Percentiles rank a stretch among this genome's conserved stretches.
phyloP scores from a whole-genome alignment of 2,329 filamentous ascomycete genomes.

The Fusarium secorum region DNA sequence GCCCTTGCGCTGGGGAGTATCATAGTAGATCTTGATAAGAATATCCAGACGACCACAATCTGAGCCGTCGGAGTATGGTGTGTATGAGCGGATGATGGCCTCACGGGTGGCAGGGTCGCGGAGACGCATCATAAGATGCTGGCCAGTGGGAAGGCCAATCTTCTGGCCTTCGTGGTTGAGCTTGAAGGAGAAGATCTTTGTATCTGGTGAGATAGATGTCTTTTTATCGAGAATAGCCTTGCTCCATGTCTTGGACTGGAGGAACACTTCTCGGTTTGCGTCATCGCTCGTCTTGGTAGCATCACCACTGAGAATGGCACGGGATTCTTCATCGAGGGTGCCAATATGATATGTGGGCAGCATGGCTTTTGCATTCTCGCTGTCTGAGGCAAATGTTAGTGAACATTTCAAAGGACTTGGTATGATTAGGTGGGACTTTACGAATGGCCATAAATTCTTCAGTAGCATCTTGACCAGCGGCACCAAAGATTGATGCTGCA shows the following conservation, averaged over 20 bases:
- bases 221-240: conserved; percentile 75
- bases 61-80: conserved; percentile 73
- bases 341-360: conserved; percentile 88
- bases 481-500: conserved; percentile 81
- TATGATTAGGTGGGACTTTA: conserved; percentile 57
- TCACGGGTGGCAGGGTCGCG: conserved; percentile 75
- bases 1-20: conserved; percentile 63
- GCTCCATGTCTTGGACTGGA: conserved; percentile 77
- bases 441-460: conserved; percentile 94
- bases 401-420: neutral
- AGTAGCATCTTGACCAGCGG: conserved; percentile 81
- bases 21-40: conserved; percentile 83
- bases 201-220: conserved; percentile 76
- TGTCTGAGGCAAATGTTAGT: conserved; percentile 64
- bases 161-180: conserved; percentile 75
- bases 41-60: conserved; percentile 73
- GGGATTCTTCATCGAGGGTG: conserved; percentile 69
- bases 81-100: conserved; percentile 85
- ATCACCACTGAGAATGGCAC: conserved; percentile 59
- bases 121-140: conserved; percentile 86
- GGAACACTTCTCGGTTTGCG: conserved; percentile 67
- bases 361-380: conserved; percentile 91
- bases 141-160: conserved; percentile 81
- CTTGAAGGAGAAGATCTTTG: conserved; percentile 80
- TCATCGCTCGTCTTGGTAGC: conserved; percentile 45